These are phyloP conservation scores for Chlorella vulgaris DNA, from an alignment of 139 green algal genomes.

Conservation along the genomic window DNA sequence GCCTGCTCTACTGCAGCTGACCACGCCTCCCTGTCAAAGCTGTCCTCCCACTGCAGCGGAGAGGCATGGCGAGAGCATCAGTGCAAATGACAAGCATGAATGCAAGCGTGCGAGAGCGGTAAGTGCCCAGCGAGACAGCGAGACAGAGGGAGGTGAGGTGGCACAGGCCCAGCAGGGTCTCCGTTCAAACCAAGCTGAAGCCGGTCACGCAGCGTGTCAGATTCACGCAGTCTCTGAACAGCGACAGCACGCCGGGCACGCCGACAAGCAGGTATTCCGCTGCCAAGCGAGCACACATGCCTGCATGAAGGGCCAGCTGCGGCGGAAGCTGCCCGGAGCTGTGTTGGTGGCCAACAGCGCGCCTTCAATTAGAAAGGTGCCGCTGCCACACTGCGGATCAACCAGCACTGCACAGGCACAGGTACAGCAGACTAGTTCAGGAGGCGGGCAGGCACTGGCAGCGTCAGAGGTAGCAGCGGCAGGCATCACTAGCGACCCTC, in stretches of 20 bases:
- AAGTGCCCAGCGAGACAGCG: too few relatives aligned
- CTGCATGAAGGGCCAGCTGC: constrained; percentile 69
- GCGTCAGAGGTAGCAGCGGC: neutral
- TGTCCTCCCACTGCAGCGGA: constrained; percentile 9
- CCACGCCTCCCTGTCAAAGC: constrained; percentile 42
- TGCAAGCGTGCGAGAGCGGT: too few relatives aligned
- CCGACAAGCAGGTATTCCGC: too few relatives aligned
- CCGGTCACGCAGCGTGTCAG: too few relatives aligned
- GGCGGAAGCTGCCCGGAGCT: constrained; percentile 76
- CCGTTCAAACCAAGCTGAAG: too few relatives aligned
- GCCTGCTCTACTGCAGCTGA: constrained; percentile 34
- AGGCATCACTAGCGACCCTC: too few relatives aligned
- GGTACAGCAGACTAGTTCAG: too few relatives aligned
- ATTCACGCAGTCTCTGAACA: too few relatives aligned
- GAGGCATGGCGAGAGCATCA: neutral
- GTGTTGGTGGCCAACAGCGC: constrained; percentile 79
- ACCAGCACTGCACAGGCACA: constrained; percentile 49
- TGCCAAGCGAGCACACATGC: too few relatives aligned
- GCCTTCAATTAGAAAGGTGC: constrained; percentile 91
- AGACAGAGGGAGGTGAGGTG: too few relatives aligned
- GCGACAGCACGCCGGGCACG: too few relatives aligned
- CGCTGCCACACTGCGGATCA: constrained; percentile 94
- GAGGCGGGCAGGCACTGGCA: neutral
- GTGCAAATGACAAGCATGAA: neutral
- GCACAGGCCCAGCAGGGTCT: too few relatives aligned